Conservation (phyloP, 2,329 filamentous ascomycete genomes). For the Sarocladium oryzae region DNA sequence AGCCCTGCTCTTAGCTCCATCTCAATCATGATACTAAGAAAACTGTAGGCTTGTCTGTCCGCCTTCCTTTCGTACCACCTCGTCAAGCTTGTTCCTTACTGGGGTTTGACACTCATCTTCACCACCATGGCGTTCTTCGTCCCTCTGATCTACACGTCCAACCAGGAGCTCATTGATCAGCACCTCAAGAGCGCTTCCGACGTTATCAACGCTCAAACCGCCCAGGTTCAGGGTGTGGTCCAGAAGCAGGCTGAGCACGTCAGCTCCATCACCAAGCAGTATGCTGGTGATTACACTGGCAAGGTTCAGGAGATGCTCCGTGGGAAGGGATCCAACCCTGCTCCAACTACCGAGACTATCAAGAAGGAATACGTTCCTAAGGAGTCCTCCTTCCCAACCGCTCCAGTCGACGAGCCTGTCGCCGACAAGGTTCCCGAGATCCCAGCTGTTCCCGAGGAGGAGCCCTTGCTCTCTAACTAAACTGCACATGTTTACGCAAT, state of each 20-base stretch:
- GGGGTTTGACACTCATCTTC: constrained; percentile 57
- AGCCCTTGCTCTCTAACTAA: constrained; percentile 19
- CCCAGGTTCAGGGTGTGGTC: constrained; percentile 54
- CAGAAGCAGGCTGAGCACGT: constrained; percentile 59
- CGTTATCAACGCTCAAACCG: constrained; percentile 55
- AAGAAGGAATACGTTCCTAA: constrained; percentile 23
- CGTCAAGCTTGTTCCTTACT: constrained; percentile 64
- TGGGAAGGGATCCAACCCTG: constrained; percentile 36
- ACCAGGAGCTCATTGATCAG: constrained; percentile 63
- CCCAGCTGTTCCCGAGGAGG: constrained; percentile 14
- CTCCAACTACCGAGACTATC: constrained; percentile 21
- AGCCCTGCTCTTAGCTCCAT: constrained; percentile 1
- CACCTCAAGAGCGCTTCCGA: constrained; percentile 53
- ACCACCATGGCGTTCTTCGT: constrained; percentile 55
- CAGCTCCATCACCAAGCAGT: constrained; percentile 59
- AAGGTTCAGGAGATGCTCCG: constrained; percentile 61
- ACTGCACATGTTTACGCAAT: neutral
- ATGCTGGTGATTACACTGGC: constrained; percentile 60
- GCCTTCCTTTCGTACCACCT: constrained; percentile 62
- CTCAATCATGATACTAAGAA: constrained; percentile 14
- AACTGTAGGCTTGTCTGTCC: constrained; percentile 46
- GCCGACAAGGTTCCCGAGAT: constrained; percentile 16
- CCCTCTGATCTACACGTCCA: constrained; percentile 58
- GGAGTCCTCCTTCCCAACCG: constrained; percentile 27
- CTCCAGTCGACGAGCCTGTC: constrained; percentile 31